Percentiles rank a stretch among this genome's conserved stretches.
Conservation (phyloP, 345 rosid species). For the Streptanthus diversifolius region DNA sequence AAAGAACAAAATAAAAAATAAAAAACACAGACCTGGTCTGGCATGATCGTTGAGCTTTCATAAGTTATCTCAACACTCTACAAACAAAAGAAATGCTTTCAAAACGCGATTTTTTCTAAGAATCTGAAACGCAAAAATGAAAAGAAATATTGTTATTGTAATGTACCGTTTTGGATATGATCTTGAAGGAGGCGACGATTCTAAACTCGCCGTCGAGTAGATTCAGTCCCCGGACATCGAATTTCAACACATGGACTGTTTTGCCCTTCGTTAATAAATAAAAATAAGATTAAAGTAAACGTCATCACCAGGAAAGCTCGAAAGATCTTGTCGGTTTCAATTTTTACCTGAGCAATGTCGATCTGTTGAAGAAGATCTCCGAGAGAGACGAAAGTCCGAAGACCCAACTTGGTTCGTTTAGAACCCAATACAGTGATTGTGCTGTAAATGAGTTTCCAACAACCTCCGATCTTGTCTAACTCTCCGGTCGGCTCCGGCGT, state of each 20-base stretch:
- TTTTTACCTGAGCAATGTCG: slow-evolving; percentile 59
- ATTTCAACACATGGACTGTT: slow-evolving; percentile 84
- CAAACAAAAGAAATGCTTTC: slow-evolving; percentile 14
- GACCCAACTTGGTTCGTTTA: slow-evolving; percentile 77
- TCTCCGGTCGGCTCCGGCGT: slow-evolving; percentile 65
- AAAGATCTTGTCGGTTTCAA: neutral
- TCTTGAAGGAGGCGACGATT: slow-evolving; percentile 71
- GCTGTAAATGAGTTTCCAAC: slow-evolving; percentile 78
- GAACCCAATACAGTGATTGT: slow-evolving; percentile 78
- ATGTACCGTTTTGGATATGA: slow-evolving; percentile 60
- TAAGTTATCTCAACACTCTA: slow-evolving; percentile 73
- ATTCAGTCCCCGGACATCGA: slow-evolving; percentile 72
- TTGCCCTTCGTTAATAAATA: slow-evolving; percentile 56
- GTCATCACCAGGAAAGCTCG: neutral
- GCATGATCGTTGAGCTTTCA: slow-evolving; percentile 62
- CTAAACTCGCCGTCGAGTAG: slow-evolving; percentile 66
- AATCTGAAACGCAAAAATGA: neutral
- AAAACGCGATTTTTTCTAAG: neutral
- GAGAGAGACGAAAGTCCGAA: slow-evolving; percentile 74
- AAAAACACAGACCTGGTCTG: slow-evolving; percentile 54
- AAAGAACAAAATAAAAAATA: neutral
- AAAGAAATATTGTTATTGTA: neutral
- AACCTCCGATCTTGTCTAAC: slow-evolving; percentile 66
- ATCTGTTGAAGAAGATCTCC: slow-evolving; percentile 75
- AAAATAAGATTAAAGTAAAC: neutral